Base-by-base conservation (phyloP, 345 rosid species). In the Brassica incana region DNA sequence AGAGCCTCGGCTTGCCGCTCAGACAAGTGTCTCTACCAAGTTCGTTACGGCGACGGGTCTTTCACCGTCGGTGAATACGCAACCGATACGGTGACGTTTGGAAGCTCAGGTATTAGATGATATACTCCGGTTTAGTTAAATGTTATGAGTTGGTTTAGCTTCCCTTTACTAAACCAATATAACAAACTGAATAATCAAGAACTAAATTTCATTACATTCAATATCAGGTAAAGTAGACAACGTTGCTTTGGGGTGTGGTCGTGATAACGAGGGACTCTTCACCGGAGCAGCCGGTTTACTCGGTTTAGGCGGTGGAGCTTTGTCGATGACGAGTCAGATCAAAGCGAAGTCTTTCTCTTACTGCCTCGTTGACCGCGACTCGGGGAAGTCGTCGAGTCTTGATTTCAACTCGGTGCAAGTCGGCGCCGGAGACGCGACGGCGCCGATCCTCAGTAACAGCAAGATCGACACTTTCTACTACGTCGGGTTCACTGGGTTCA, bases 1-100 rank as follows among this genome's bases (percentile, higher is more conserved):
- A 85, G 87, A 35, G 83, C 71, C 40, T 82, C 95, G 4, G 77
- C 83, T 12, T 95, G 99, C 69, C 84, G 87, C 2, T 59, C 76
- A 4, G 82, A 83, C 45, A 86, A 61, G 52, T 93, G 99, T 38
- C 81, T 86, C 9, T 95, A 95, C 67, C 93, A 91, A 82, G 98
- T 92, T 4, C 85, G 88, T 11, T 95, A 95, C 86, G 98, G 98
- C 0, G 99, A 95, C 52, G 99, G 99, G 3, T 95, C 99, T 5
- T 95, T 68, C 80, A 93, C 98, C 0, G 85, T 85, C 14, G 99
- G 99, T 5, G 86, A 88, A 1, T 90, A 86, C 79, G 86, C 88
- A 0, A 86, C 90, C 6, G 99, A 93, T 66, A 85, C 93, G 75
- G 67, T 95, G 87, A 82, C 98, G 76, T 89, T 95, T 77, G 96